Evolutionary conservation across 495 filamentous ascomycete species (phyloP).

Genomic region (Podospora australis): DNA sequence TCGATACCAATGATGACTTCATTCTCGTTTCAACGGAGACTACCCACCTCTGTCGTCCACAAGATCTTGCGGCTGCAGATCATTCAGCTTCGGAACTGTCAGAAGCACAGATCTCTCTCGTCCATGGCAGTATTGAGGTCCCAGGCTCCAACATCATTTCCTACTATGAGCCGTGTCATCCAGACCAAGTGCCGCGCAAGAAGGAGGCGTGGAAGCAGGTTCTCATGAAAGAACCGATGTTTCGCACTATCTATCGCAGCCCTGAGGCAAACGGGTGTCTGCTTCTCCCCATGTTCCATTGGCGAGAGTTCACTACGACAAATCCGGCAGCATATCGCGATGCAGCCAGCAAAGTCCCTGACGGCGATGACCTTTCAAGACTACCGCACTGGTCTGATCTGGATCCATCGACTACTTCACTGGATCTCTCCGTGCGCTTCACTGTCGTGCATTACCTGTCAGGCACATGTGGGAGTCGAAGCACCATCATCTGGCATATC

Average conservation of each 20-base stretch:
- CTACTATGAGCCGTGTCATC: neutral
- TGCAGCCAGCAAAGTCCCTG: neutral
- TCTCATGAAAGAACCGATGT: neutral
- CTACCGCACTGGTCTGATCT: no score
- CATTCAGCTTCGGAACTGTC: no score
- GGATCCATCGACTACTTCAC: no score
- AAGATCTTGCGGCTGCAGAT: no score
- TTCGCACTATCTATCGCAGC: neutral
- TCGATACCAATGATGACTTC: no score
- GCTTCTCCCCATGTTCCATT: neutral
- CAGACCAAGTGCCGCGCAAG: neutral
- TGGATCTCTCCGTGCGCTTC: no score
- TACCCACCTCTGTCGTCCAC: no score
- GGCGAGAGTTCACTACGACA: no score
- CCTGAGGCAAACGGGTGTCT: neutral
- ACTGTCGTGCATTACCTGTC: neutral
- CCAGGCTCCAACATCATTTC: neutral
- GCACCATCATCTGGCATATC: conserved; percentile 33
- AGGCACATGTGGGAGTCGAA: neutral
- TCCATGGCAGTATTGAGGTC: neutral
- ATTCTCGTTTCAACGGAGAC: no score
- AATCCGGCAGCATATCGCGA: no score
- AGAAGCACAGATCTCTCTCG: neutral
- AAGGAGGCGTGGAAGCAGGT: neutral
- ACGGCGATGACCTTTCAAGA: neutral